Evolutionary conservation across 257 asterid genomes (phyloP), one percentile per base, ranked within the genome.

Genomic region (Anisodus acutangulus): DNA sequence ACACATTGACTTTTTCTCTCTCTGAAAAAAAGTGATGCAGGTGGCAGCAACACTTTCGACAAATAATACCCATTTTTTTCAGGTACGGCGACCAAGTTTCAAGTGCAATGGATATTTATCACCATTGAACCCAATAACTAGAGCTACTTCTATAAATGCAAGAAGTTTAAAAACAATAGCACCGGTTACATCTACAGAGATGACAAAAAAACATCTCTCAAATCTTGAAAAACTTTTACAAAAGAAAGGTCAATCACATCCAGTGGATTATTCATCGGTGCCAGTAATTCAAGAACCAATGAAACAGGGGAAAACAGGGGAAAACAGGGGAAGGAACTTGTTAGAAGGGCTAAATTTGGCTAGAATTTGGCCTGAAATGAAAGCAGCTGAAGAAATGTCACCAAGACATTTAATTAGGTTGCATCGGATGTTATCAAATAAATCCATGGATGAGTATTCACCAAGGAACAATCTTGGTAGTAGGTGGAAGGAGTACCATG

Each of bases 401-500:
- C 99, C 99, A 8, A 89, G 97, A 26, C 85, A 94, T 79, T 31
- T 94, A 83, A 93, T 92, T 85, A 87, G 93, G 66, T 87, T 95
- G 0, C 89, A 93, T 66, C 88, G 98, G 47, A 94, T 93, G 37
- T 68, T 95, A 0, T 95, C 99, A 51, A 90, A 80, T 78, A 91
- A 96, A 26, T 49, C 81, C 19, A 86, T 85, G 82, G 95, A 41
- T 41, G 45, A 93, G 69, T 93, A 91, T 86, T 93, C 98, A 19
- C 98, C 98, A 16, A 86, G 99, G 87, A 92, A 89, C 72, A 90
- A 35, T 69, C 95, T 95, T 53, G 87, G 90, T 62, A 81, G 89
- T 84, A 90, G 95, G 62, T 95, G 99, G 99, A 89, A 89, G 9
- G 97, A 96, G 84, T 96, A 96, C 78, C 99, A 94, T 85, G 99